Evolutionary conservation across 2,329 filamentous ascomycete species (phyloP), one percentile per base, ranked within the genome.

Genomic region (Fusarium sp.): DNA sequence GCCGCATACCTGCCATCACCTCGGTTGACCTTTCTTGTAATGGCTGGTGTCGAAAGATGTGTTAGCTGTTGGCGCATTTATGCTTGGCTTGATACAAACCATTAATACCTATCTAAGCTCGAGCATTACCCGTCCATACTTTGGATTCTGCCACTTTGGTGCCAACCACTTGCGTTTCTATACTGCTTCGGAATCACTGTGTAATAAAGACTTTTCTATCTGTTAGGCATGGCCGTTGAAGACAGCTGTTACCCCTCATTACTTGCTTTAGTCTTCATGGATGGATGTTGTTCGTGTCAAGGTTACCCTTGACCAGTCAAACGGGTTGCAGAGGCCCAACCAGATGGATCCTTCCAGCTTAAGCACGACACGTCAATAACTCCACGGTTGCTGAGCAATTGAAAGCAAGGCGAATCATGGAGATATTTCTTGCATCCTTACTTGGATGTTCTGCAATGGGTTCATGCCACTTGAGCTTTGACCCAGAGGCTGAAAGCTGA

Each of bases 351-450:
- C 41, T 18, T n/a, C 11, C 25, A 30, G 29, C 24, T 40, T 27
- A 30, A 43, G 45, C 11, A 70, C 41, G 67, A 56, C 63, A 61
- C 63, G 63, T 68, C 67, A 68, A 55, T 38, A 61, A 4, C 16
- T 5, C 8, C 12, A 44, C 46, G 40, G 48, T 67, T 67, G 46
- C 57, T 53, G 38, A 49, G 52, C 48, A 34, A 46, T 38, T 44
- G 51, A 58, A 56, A 29, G 46, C 38, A 59, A 67, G 45, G 58
- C 57, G 53, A 20, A 32, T 32, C 18, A 32, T 46, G 20, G 15
- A 46, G 6, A 12, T 24, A 27, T 52, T 52, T 41, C 49, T 52
- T 52, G 49, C 49, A 52, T 52, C 32, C 20, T 22, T 41, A 52
- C 32, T 15, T 27, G 9, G 22, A 30, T 15, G n/a, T 46, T 16